phyloP scores from a whole-genome alignment of 2,329 filamentous ascomycete genomes.

The Zymoseptoria brevis region DNA sequence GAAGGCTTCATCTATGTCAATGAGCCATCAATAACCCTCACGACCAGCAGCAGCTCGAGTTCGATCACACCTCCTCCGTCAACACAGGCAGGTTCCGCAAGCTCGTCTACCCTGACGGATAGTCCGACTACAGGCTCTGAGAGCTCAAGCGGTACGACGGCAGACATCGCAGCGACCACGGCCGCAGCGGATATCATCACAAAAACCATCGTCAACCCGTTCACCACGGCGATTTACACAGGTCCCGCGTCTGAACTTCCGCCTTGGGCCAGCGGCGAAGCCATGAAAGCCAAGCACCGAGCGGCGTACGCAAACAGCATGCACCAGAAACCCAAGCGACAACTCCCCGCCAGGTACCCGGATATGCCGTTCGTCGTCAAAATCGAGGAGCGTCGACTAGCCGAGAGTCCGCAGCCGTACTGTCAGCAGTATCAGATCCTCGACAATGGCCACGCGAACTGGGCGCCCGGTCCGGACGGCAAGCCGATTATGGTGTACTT shows the following conservation, averaged over 20 bases:
- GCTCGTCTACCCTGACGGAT: conserved; percentile 6
- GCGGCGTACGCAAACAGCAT: neutral
- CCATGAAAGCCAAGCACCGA: neutral
- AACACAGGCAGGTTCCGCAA: conserved; percentile 4
- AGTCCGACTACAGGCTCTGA: neutral
- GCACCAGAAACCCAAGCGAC: conserved; percentile 4
- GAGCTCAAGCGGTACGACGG: conserved; percentile 2
- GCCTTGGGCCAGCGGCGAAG: conserved; percentile 5
- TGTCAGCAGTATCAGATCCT: conserved; percentile 58
- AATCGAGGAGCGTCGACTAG: conserved; percentile 55
- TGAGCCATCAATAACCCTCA: conserved; percentile 36
- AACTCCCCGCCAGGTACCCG: conserved; percentile 4
- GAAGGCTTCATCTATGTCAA: conserved; percentile 61
- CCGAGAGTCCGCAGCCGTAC: conserved; percentile 41
- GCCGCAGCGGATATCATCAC: conserved; percentile 6
- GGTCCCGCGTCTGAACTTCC: conserved; percentile 7
- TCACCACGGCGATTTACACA: conserved; percentile 17
- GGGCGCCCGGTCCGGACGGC: conserved; percentile 28
- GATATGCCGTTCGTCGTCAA: conserved; percentile 51
- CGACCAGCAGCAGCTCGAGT: conserved; percentile 6
- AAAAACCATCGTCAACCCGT: conserved; percentile 12
- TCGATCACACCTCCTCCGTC: neutral
- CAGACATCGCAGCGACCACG: conserved; percentile 4
- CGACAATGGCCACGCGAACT: conserved; percentile 40
- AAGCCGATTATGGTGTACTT: conserved; percentile 33